These are phyloP conservation scores for Escovopsis sp. DNA, from an alignment of 2,329 filamentous ascomycete species.

Conservation along the genomic window DNA sequence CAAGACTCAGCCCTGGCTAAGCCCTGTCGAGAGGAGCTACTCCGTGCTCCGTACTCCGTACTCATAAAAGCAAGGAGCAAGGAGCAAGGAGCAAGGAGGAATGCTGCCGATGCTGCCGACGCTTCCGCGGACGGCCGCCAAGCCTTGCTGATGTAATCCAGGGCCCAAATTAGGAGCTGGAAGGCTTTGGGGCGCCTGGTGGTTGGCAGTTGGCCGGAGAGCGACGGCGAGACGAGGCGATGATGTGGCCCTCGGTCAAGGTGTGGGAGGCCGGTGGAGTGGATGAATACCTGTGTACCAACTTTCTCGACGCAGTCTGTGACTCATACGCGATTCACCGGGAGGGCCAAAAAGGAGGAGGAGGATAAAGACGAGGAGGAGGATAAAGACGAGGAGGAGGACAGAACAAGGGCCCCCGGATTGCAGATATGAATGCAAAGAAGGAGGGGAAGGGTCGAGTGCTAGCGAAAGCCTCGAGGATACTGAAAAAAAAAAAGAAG, in stretches of 20 bases:
- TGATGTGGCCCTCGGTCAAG: slow-evolving; percentile 18
- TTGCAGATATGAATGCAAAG: slow-evolving; percentile 4
- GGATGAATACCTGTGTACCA: too few species aligned
- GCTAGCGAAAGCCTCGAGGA: slow-evolving; percentile 34
- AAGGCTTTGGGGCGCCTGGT: background rate
- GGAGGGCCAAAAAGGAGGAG: slow-evolving; percentile 2
- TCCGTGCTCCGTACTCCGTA: too few species aligned
- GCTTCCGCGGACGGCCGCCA: background rate
- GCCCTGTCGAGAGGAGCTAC: too few species aligned
- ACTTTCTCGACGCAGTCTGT: slow-evolving; percentile 4
- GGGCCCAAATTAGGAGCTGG: slow-evolving; percentile 8
- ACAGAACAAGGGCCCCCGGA: slow-evolving; percentile 2
- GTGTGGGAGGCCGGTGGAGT: too few species aligned
- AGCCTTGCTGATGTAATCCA: slow-evolving; percentile 20
- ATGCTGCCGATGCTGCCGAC: background rate
- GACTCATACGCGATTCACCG: slow-evolving; percentile 1
- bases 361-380: background rate
- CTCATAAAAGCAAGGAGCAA: background rate
- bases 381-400: slow-evolving; percentile 4
- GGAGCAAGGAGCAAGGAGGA: slow-evolving; percentile 4
- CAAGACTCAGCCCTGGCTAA: too few species aligned
- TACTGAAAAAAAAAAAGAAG: slow-evolving; percentile 15
- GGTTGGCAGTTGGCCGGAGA: background rate
- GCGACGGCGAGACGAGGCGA: slow-evolving; percentile 14
- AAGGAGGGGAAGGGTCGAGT: slow-evolving; percentile 21